phyloP scores from a whole-genome alignment of 495 filamentous ascomycete genomes.

The Trichoderma orchidacearum region DNA sequence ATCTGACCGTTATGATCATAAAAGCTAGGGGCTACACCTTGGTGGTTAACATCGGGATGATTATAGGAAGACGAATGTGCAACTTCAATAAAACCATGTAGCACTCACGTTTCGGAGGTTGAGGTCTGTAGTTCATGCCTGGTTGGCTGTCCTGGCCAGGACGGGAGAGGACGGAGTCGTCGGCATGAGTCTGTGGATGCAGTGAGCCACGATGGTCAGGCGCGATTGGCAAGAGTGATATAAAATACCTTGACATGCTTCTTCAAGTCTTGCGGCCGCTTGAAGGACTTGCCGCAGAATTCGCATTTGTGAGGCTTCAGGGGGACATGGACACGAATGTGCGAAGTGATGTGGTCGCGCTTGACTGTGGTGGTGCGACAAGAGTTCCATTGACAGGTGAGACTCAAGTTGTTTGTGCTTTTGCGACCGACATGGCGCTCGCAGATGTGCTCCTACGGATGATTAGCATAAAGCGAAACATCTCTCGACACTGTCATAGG shows the following conservation, averaged over 20 bases:
- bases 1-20: slow-evolving; percentile 46
- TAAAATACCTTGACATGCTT: slow-evolving; percentile 79
- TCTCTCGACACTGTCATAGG: no score
- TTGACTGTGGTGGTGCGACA: slow-evolving; percentile 97
- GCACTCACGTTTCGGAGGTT: slow-evolving; percentile 38
- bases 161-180: slow-evolving; percentile 81
- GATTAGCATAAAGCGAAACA: slow-evolving; percentile 15
- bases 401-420: slow-evolving; percentile 95
- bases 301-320: slow-evolving; percentile 98
- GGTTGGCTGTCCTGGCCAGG: slow-evolving; percentile 56
- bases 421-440: slow-evolving; percentile 97
- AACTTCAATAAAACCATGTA: slow-evolving; percentile 15
- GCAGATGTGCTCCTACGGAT: slow-evolving; percentile 82
- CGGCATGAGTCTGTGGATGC: slow-evolving; percentile 64
- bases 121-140: slow-evolving; percentile 42
- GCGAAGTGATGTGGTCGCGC: slow-evolving; percentile 98
- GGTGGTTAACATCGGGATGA: slow-evolving; percentile 7
- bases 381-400: slow-evolving; percentile 93
- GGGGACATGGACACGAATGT: slow-evolving; percentile 96
- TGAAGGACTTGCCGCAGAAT: slow-evolving; percentile 97
- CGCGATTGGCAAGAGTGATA: not conserved
- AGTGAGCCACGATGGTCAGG: not conserved
- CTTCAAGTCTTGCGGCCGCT: slow-evolving; percentile 96
- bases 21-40: slow-evolving; percentile 30
- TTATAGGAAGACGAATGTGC: no score